phyloP scores from a whole-genome alignment of 2,329 filamentous ascomycete genomes.

The Juglanconis sp. region DNA sequence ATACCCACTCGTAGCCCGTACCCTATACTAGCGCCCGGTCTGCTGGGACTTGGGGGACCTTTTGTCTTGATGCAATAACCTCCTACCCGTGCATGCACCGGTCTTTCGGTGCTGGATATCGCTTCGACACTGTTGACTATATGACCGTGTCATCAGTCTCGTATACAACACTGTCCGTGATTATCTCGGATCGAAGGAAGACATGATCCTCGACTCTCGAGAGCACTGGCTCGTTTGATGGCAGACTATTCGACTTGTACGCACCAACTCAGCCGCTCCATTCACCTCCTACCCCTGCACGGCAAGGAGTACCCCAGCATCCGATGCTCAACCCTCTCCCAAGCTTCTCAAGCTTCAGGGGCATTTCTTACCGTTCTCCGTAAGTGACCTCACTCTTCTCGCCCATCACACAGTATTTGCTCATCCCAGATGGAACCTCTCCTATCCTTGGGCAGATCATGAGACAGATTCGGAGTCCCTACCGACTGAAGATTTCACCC shows the following conservation, averaged over 20 bases:
- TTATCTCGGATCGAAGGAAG: not conserved
- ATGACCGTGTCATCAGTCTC: no score
- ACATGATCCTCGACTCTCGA: not conserved
- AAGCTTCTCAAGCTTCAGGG: not conserved
- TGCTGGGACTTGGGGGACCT: slow-evolving; percentile 5
- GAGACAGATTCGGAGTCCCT: slow-evolving; percentile 3
- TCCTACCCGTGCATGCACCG: not conserved
- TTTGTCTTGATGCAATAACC: not conserved
- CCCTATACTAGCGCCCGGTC: slow-evolving; percentile 4
- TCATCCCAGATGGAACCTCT: not conserved
- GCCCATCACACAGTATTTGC: not conserved
- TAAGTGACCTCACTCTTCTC: not conserved
- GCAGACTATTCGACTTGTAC: not conserved
- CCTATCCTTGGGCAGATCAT: slow-evolving; percentile 7
- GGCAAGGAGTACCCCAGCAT: not conserved
- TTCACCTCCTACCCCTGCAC: not conserved
- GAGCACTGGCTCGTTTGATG: not conserved
- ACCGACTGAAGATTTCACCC: not conserved
- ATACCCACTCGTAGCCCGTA: not conserved
- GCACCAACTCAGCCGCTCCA: not conserved
- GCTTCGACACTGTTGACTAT: not conserved
- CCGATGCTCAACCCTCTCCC: not conserved
- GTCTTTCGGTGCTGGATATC: not conserved
- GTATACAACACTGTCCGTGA: not conserved
- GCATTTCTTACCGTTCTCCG: not conserved